Percentiles rank a stretch among this genome's conserved stretches.
These are phyloP conservation scores for Eurotiales sp. DNA, from an alignment of 2,329 filamentous ascomycete species.

Conservation along the genomic window DNA sequence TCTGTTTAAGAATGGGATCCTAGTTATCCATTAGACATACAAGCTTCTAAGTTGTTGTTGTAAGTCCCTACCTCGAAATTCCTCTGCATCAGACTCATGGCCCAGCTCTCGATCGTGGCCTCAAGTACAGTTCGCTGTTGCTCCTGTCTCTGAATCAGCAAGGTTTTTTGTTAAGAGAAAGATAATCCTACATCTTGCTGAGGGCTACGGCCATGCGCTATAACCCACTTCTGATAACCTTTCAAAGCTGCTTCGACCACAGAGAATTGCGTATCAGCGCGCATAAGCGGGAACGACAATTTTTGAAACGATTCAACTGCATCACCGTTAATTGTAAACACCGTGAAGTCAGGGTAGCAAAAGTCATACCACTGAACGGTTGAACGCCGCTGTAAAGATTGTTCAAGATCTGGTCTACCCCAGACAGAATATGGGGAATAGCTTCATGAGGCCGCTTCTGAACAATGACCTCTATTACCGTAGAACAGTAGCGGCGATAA, in stretches of 20 bases:
- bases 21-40: constrained; percentile 29
- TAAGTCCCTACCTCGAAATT: constrained; percentile 33
- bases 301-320: constrained; percentile 38
- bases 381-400: constrained; percentile 70
- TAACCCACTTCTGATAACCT: constrained; percentile 79
- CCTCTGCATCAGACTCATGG: constrained; percentile 37
- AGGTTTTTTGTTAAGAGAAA: neutral
- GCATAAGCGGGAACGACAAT: constrained; percentile 50
- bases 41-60: neutral
- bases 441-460: constrained; percentile 78
- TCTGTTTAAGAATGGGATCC: constrained; percentile 79
- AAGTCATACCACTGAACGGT: constrained; percentile 59
- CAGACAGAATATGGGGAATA: constrained; percentile 77
- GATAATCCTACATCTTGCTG: constrained; percentile 43
- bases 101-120: constrained; percentile 38
- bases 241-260: constrained; percentile 85
- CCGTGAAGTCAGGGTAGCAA: neutral
- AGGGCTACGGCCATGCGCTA: constrained; percentile 48
- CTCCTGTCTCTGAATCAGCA: constrained; percentile 24
- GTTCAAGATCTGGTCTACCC: constrained; percentile 69
- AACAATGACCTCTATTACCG: constrained; percentile 83
- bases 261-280: constrained; percentile 83
- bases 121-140: constrained; percentile 37
- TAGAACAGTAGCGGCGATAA: constrained; percentile 84
- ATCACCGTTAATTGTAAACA: neutral